phyloP scores from a whole-genome alignment of 805 yeast species.

The Pichia cephalocereana region DNA sequence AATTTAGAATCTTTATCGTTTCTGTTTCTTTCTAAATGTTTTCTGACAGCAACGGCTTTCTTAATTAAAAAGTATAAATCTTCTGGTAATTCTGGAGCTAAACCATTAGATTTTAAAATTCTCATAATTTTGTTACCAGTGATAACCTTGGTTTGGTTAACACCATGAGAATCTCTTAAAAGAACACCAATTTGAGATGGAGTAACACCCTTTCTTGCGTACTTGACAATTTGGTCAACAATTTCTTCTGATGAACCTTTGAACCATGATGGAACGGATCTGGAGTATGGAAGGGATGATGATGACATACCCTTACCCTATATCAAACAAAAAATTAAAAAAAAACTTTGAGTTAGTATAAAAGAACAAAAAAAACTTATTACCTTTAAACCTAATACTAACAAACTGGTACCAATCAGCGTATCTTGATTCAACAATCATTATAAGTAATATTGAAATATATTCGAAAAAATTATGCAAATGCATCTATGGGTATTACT shows the following conservation, averaged over 20 bases:
- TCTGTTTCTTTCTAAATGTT: constrained; percentile 99
- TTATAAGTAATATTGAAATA: neutral
- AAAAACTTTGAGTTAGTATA: constrained; percentile 26
- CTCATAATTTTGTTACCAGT: constrained; percentile 99
- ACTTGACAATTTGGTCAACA: constrained; percentile 97
- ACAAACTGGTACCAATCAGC: constrained; percentile 49
- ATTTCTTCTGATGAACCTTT: constrained; percentile 91
- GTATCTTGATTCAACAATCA: neutral
- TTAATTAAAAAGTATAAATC: constrained; percentile 97
- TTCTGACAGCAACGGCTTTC: constrained; percentile 99
- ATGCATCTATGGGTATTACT: neutral
- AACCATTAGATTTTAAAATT: constrained; percentile 98
- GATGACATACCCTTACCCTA: constrained; percentile 99
- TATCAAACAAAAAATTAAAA: constrained; percentile 10
- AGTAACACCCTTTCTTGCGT: constrained; percentile 99
- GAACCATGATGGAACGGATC: constrained; percentile 99
- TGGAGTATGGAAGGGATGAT: constrained; percentile 98
- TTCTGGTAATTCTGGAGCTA: constrained; percentile 99
- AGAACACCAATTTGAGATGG: constrained; percentile 99
- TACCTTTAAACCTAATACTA: constrained; percentile 20
- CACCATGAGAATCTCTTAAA: constrained; percentile 99
- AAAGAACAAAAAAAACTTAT: constrained; percentile 13
- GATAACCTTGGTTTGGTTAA: constrained; percentile 91
- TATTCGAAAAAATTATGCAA: neutral
- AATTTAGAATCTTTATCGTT: constrained; percentile 99